Base-by-base conservation (phyloP, 192 early-diverging fungal species). In the Rhizophagus sp. region DNA sequence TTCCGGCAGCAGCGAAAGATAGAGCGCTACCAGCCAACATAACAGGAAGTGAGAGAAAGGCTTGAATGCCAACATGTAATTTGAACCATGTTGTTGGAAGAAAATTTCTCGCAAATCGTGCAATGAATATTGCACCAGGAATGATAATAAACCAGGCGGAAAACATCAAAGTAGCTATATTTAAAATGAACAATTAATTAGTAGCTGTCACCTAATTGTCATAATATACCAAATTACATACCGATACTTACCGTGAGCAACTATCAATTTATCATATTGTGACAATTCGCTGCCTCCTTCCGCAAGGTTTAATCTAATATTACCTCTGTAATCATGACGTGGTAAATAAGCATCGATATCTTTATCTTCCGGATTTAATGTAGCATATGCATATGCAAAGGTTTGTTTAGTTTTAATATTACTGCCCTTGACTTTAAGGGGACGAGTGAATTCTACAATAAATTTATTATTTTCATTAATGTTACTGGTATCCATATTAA, bases 171-270 rank as follows among this genome's bases (percentile, higher is more conserved):
- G 39, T 1, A 19, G n/a, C 65, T 78, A 50, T 19, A 49, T 67
- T 47, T 22, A 17, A 49, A n/a, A 68, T 49, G 24, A 78, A 24
- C 2, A 67, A 50, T 2, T 50, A 50, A 61, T 34, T 52, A 30
- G 5, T 0, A 3, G 44, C 0, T 11, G 8, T 22, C 0, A n/a
- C 24, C 13, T 24, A 64, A 44, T 13, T 39, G 62, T 76, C 34
- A 25, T 64, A 11, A 47, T 41, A 64, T 25, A 73, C 2, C 5
- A 36, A 19, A 34, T 24, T 74, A 52, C 3, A 27, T 13, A 41
- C 4, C 11, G 19, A 75, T 33, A n/a, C 75, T 15, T 52, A 78
- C 76, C 76, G 49, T 78, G 76, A 8, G 76, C 65, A 78, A 67
- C 47, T 19, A 68, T 39, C 19, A 41, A 71, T 39, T 61, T 71